Evolutionary conservation across 768 basidiomycete genomes (phyloP), one percentile per base, ranked within the genome.

Genomic region (Galerina sulciceps): DNA sequence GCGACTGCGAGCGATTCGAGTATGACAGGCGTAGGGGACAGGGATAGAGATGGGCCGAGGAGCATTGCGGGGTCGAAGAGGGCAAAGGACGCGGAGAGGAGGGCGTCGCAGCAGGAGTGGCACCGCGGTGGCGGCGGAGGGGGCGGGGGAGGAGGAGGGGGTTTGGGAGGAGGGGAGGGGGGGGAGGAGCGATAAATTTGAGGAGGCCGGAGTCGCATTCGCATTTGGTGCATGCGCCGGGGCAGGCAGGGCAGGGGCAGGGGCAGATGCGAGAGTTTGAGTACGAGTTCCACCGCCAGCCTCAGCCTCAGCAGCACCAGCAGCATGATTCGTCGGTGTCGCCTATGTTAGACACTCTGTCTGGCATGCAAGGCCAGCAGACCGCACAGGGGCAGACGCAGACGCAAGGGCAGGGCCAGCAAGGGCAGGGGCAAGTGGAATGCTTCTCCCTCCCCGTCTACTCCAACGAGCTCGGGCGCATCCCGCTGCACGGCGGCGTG

Each of bases 401-500:
- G 4, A 31, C 26, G 26, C 26, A n/a, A n/a, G n/a, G n/a, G n/a
- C n/a, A n/a, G n/a, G n/a, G n/a, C n/a, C n/a, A n/a, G n/a, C n/a
- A n/a, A n/a, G n/a, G n/a, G n/a, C n/a, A n/a, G n/a, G n/a, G 10
- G 35, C 53, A 23, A 6, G 35, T 20, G 40, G 65, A 68, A 38
- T 61, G 59, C 35, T 72, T 69, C 35, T 55, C 75, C 2, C 71
- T 88, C 4, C 87, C 87, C 0, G 71, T 86, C n/a, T 85, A 87
- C 65, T 86, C 81, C 67, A 77, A 84, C 45, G 87, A 88, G 41
- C 72, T 88, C 2, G 86, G 83, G 0, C 71, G 81, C 4, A 63
- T 88, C 0, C 87, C 87, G 1, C 53, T 78, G 8, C 74, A 77
- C 56, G 71, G 73, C 0, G 71, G 74, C 18, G 65, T 72, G 15